phyloP scores from a whole-genome alignment of 164 flowering plant species.

The Amborella trichopoda region DNA sequence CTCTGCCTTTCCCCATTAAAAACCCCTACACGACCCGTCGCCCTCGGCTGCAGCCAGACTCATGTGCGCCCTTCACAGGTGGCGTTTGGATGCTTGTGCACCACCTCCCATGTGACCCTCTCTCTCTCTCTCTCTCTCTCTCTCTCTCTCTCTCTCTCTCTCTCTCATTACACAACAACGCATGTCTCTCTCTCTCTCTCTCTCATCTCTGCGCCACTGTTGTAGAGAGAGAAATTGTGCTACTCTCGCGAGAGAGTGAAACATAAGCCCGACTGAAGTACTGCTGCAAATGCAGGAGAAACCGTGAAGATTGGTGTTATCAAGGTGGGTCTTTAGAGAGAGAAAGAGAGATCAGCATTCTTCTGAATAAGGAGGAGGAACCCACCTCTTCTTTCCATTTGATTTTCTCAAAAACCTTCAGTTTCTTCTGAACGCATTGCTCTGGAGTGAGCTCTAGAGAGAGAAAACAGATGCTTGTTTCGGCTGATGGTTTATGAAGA shows the following conservation, averaged over 20 bases:
- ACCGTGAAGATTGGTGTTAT: neutral
- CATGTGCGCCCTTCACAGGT: neutral
- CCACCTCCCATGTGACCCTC: neutral
- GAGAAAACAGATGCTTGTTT: neutral
- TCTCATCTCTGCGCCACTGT: constrained; percentile 1
- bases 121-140: neutral
- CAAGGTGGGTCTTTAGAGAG: neutral
- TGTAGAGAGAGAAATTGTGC: neutral
- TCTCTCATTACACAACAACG: neutral
- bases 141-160: neutral
- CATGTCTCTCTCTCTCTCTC: constrained; percentile 1
- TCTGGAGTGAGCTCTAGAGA: neutral
- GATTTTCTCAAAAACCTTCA: too few relatives aligned
- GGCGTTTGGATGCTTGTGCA: neutral
- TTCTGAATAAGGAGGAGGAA: too few relatives aligned
- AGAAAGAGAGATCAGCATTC: neutral
- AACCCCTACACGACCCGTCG: neutral
- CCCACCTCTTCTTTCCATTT: constrained; percentile 1
- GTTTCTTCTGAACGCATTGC: too few relatives aligned
- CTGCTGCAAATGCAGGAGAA: neutral
- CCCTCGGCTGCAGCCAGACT: neutral
- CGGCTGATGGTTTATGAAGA: constrained; percentile 7
- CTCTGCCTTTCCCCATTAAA: too few relatives aligned
- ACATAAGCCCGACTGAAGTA: neutral
- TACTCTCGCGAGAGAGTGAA: neutral